Evolutionary conservation across 2,329 filamentous ascomycete genomes (phyloP).

Genomic region (Fusarium dlaminii): DNA sequence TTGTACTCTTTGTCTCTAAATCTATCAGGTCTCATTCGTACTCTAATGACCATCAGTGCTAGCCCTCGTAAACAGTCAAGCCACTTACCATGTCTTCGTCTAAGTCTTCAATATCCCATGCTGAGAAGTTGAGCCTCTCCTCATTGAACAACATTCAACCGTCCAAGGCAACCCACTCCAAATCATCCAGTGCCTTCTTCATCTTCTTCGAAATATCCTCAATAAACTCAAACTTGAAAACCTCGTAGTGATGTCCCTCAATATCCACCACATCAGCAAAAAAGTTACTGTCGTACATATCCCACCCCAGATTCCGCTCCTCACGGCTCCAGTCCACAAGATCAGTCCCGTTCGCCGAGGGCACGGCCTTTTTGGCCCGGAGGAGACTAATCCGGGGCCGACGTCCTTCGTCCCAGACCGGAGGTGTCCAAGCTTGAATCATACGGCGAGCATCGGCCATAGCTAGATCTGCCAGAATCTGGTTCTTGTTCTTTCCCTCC

Average conservation of each 20-base stretch:
- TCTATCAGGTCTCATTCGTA: neutral
- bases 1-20: neutral
- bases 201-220: constrained; percentile 43
- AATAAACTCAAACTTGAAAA: constrained; percentile 51
- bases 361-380: constrained; percentile 54
- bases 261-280: constrained; percentile 58
- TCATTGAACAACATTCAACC: neutral
- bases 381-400: constrained; percentile 57
- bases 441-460: constrained; percentile 56
- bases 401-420: constrained; percentile 48
- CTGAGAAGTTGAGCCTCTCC: neutral
- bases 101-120: neutral
- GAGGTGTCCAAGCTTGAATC: constrained; percentile 53
- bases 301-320: constrained; percentile 60
- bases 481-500: constrained; percentile 48
- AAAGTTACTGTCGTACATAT: constrained; percentile 54
- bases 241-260: constrained; percentile 61
- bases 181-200: constrained; percentile 17
- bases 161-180: constrained; percentile 25
- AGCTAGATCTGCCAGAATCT: constrained; percentile 49
- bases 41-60: neutral
- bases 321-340: constrained; percentile 56
- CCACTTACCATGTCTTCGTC: neutral
- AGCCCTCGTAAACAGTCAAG: no score
- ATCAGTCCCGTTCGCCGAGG: constrained; percentile 41